Percentiles rank a stretch among this genome's conserved stretches.
These are phyloP conservation scores for Cryphonectria radicalis DNA, from an alignment of 2,329 filamentous ascomycete genomes.

Conservation along the genomic window DNA sequence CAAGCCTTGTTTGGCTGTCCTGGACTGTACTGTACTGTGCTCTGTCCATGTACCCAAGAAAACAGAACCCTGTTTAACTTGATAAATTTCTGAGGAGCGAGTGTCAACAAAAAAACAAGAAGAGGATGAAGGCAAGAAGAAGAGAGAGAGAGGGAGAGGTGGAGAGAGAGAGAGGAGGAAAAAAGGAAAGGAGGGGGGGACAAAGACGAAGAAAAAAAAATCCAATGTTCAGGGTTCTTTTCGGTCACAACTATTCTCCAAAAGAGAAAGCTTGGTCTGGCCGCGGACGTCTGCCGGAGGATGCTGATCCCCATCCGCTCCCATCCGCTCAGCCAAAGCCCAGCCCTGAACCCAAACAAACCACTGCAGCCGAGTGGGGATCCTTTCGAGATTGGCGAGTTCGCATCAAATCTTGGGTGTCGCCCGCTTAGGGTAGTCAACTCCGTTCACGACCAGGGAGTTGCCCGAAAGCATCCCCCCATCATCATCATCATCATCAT, in stretches of 20 bases:
- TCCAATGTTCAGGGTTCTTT: background rate
- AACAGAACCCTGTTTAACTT: background rate
- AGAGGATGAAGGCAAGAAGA: background rate
- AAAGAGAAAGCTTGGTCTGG: background rate
- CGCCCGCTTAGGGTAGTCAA: conserved; percentile 6
- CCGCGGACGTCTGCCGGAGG: conserved; percentile 2
- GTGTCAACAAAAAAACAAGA: background rate
- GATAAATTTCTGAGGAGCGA: background rate
- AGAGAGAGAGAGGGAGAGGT: no score
- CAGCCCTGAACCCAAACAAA: background rate
- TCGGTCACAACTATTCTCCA: background rate
- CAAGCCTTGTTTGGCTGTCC: background rate
- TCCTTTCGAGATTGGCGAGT: conserved; percentile 27
- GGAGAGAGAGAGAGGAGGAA: background rate
- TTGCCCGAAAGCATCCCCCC: background rate
- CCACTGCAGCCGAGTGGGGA: conserved; percentile 2
- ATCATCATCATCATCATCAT: background rate
- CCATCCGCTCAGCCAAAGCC: background rate
- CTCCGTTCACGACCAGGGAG: background rate
- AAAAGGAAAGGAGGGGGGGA: background rate
- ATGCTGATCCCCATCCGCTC: background rate
- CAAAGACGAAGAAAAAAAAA: background rate
- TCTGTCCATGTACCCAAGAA: background rate
- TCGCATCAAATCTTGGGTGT: conserved; percentile 25
- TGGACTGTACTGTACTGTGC: background rate